Percentiles rank a stretch among this genome's conserved stretches.
phyloP scores from a whole-genome alignment of 2,329 filamentous ascomycete species.

The Furcasterigmium sp. region DNA sequence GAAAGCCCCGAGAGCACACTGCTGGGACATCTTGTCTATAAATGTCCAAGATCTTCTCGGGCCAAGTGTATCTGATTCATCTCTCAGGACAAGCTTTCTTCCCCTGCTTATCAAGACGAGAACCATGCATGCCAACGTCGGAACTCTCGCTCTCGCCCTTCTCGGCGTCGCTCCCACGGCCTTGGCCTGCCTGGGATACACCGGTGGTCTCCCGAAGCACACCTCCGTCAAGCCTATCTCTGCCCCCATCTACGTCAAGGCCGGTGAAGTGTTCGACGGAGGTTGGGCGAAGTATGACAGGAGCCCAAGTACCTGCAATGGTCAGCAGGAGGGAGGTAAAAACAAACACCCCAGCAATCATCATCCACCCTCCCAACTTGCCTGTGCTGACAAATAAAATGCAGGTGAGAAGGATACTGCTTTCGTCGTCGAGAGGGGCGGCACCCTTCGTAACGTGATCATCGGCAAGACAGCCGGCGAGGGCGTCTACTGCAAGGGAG shows the following conservation, averaged over 20 bases:
- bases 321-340: constrained; percentile 30
- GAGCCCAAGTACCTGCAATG: constrained; percentile 27
- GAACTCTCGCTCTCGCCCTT: not conserved
- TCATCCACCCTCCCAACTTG: not conserved
- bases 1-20: too few species aligned
- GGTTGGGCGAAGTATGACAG: constrained; percentile 26
- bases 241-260: constrained; percentile 21
- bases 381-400: not conserved
- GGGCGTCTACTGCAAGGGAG: constrained; percentile 20
- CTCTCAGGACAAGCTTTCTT: too few species aligned
- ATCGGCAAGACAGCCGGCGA: constrained; percentile 14
- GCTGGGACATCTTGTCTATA: too few species aligned
- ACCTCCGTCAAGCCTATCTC: constrained; percentile 20
- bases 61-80: too few species aligned
- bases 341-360: not conserved
- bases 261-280: constrained; percentile 21
- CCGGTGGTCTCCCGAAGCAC: constrained; percentile 21
- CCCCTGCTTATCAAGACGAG: too few species aligned
- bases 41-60: too few species aligned
- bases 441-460: constrained; percentile 16
- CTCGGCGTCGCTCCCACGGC: constrained; percentile 1
- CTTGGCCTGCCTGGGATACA: constrained; percentile 20
- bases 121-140: too few species aligned
- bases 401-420: constrained; percentile 13
- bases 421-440: constrained; percentile 15